Evolutionary conservation across 805 yeast species (phyloP), one percentile per base, ranked within the genome.

Genomic region (Lachancea sp.): DNA sequence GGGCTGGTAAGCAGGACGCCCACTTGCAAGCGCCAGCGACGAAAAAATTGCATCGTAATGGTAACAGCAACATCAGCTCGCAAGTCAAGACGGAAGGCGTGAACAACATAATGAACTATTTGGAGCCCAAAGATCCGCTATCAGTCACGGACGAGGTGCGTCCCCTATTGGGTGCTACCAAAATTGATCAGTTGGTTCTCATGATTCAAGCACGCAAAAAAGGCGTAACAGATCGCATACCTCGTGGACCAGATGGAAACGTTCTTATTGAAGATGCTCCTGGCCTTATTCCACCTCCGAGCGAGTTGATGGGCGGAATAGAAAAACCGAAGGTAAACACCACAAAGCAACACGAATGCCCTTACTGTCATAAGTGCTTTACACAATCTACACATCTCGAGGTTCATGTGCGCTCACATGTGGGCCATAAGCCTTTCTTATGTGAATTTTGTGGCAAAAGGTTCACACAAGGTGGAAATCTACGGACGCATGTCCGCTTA

Each of bases 341-440:
- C 31, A 47, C 52, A 20, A 83, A 82, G 58, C 75, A 74, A 39
- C 84, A 80, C 54, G 81, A 80, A 59, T 85, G 95, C 58, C 78
- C 78, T 2, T 82, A 83, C 56, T 91, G 97, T 61, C 75, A 75
- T 56, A 86, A 87, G 59, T 74, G 76, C 44, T 90, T 90, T 57
- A 81, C 90, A 1, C 97, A 90, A 61, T 73, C 88, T n/a, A 90
- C 96, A 4, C 96, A 88, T 65, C 67, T 89, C 55, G 95, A 88
- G 53, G 95, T 89, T 15, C 96, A 88, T 62, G 78, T 86, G 6
- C 70, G 96, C 53, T 81, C 91, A 0, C 96, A 88, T 61, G 82
- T 88, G 56, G 96, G 96, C 0, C 77, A 77, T 51, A 83, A 88
- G 57, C 96, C 96, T 9, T 88, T 81, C 60, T 80, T 75, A 55